Conservation (phyloP, 164 flowering plant species). For the Litsea cubeba region DNA sequence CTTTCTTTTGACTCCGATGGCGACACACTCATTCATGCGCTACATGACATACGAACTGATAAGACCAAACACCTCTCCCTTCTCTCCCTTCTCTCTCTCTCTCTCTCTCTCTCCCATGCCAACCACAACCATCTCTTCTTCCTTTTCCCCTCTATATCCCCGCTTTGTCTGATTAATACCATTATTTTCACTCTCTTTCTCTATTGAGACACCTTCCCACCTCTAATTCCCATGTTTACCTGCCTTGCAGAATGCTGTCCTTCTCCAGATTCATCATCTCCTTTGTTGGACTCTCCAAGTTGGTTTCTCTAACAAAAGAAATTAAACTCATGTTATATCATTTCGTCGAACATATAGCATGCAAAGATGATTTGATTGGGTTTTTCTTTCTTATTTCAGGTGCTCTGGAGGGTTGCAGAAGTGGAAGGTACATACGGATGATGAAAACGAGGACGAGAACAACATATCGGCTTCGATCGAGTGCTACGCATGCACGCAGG, state of each 20-base stretch:
- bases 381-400: background rate
- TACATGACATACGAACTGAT: too few relatives aligned
- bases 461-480: conserved; percentile 39
- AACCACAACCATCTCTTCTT: background rate
- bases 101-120: background rate
- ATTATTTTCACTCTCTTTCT: background rate
- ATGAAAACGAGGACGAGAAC: conserved; percentile 11
- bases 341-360: background rate
- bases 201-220: background rate
- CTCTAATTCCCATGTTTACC: conserved; percentile 10
- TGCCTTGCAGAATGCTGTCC: background rate
- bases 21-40: too few relatives aligned
- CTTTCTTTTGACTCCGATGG: too few relatives aligned
- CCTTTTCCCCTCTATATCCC: background rate
- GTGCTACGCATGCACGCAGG: conserved; percentile 94
- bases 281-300: conserved; percentile 2
- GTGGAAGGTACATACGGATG: background rate
- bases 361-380: background rate
- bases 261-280: conserved; percentile 8
- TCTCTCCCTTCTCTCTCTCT: background rate
- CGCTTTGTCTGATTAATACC: too few relatives aligned
- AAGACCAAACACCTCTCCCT: background rate
- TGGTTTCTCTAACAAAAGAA: too few relatives aligned
- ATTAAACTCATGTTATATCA: background rate
- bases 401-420: conserved; percentile 4